These are phyloP conservation scores for Stemphylium vesicarium DNA, from an alignment of 2,329 filamentous ascomycete genomes.

Conservation along the genomic window DNA sequence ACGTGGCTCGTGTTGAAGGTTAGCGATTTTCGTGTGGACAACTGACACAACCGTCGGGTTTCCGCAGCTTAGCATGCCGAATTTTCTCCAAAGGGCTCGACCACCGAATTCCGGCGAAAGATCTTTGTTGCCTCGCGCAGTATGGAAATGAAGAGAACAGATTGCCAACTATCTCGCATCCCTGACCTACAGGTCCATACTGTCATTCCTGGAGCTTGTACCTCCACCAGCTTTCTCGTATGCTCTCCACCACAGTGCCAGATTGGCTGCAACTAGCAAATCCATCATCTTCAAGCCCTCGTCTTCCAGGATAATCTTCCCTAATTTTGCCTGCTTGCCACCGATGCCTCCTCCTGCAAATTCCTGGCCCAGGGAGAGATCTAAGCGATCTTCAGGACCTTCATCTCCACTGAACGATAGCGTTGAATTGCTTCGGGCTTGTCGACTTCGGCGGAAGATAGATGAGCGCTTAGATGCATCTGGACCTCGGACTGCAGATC, in stretches of 20 bases:
- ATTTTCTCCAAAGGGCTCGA: neutral
- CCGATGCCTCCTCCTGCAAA: constrained; percentile 83
- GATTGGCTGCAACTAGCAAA: constrained; percentile 85
- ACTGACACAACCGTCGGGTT: neutral
- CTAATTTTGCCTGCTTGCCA: constrained; percentile 88
- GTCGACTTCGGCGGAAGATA: constrained; percentile 41
- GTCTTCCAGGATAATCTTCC: constrained; percentile 87
- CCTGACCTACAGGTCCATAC: neutral
- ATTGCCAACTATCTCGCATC: neutral
- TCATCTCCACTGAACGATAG: constrained; percentile 27
- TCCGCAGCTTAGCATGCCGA: neutral
- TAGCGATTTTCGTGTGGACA: neutral
- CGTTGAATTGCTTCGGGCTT: constrained; percentile 39
- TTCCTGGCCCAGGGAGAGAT: constrained; percentile 80
- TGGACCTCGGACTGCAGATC: constrained; percentile 39
- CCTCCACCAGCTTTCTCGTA: constrained; percentile 64
- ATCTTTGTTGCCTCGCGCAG: neutral
- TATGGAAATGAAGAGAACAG: neutral
- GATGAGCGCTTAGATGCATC: constrained; percentile 44
- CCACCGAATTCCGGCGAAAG: neutral
- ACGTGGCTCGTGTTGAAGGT: neutral
- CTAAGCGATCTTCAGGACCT: constrained; percentile 58
- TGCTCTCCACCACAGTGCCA: constrained; percentile 91
- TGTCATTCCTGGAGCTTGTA: constrained; percentile 6
- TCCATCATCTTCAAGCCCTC: constrained; percentile 97